A percentile compares a stretch with the other conserved stretches of the same genome.
Conservation (phyloP, 805 yeast genomes). For the Lachancea fermentati region DNA sequence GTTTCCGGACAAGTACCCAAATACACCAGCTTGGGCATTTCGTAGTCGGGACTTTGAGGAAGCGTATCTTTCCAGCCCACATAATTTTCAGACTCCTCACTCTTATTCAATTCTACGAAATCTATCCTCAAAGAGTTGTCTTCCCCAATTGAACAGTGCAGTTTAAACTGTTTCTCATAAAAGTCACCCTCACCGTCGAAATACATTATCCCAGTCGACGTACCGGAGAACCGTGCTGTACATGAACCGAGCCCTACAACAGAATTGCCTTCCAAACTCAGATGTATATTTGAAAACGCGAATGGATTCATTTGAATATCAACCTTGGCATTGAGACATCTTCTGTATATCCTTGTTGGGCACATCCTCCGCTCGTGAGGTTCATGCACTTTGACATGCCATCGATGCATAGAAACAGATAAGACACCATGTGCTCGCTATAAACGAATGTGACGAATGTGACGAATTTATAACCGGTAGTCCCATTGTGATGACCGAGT, state of each 20-base stretch:
- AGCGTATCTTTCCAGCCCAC: conserved; percentile 2
- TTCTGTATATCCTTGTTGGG: conserved; percentile 1
- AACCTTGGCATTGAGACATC: conserved; percentile 1
- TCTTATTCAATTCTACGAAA: conserved; percentile 4
- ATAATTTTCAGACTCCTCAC: not conserved
- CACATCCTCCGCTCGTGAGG: too few relatives aligned
- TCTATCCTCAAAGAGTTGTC: conserved; percentile 11
- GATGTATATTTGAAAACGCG: conserved; percentile 3
- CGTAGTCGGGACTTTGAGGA: conserved; percentile 7
- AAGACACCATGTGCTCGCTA: too few relatives aligned
- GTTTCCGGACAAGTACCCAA: conserved; percentile 5
- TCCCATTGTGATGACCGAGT: too few relatives aligned
- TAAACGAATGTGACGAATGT: too few relatives aligned
- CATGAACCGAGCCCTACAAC: conserved; percentile 8
- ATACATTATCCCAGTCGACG: conserved; percentile 8
- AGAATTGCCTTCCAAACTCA: not conserved
- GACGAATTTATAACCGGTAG: too few relatives aligned
- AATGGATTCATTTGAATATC: conserved; percentile 4
- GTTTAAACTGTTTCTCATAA: conserved; percentile 2
- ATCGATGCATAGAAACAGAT: too few relatives aligned
- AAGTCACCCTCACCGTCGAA: conserved; percentile 7
- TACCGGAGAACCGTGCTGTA: conserved; percentile 8
- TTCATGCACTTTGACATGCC: too few relatives aligned
- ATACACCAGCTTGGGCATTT: conserved; percentile 5
- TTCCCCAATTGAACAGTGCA: conserved; percentile 9